A percentile compares a stretch with the other conserved stretches of the same genome.
Conservation (phyloP, 2,329 filamentous ascomycete species). For the Calonectria montana region DNA sequence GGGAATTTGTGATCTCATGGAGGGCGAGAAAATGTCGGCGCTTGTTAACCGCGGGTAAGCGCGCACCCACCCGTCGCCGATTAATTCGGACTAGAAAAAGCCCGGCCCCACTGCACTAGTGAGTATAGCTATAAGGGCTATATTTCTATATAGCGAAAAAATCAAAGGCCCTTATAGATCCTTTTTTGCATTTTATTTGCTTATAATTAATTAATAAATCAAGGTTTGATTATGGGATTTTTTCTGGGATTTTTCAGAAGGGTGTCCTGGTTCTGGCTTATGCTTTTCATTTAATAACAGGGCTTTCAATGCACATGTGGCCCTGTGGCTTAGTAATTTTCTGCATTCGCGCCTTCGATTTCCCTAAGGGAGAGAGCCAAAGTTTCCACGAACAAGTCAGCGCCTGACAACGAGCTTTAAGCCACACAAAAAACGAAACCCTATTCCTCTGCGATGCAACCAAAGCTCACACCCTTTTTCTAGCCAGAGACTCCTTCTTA, state of each 20-base stretch:
- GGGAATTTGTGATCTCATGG: slow-evolving; percentile 43
- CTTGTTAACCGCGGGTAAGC: slow-evolving; percentile 39
- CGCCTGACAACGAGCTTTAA: neutral
- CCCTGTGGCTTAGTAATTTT: slow-evolving; percentile 1
- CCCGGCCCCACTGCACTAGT: slow-evolving; percentile 4
- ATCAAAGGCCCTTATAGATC: neutral
- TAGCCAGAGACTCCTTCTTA: neutral
- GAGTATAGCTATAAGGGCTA: neutral
- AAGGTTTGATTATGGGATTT: neutral
- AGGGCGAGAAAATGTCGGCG: slow-evolving; percentile 36
- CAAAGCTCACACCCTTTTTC: neutral
- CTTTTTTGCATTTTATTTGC: neutral
- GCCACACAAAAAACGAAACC: neutral
- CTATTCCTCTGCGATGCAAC: neutral
- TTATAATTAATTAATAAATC: neutral
- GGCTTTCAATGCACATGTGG: neutral
- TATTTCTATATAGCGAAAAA: neutral
- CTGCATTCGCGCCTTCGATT: neutral
- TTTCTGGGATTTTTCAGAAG: neutral
- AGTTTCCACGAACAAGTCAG: slow-evolving; percentile 1
- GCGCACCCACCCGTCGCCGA: slow-evolving; percentile 20
- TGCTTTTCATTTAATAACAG: slow-evolving; percentile 6
- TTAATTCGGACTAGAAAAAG: neutral
- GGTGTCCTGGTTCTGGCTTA: neutral
- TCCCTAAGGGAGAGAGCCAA: neutral